Evolutionary conservation across 139 green algal genomes (phyloP).

Genomic region (Auxenochlorella pyrenoidosa): DNA sequence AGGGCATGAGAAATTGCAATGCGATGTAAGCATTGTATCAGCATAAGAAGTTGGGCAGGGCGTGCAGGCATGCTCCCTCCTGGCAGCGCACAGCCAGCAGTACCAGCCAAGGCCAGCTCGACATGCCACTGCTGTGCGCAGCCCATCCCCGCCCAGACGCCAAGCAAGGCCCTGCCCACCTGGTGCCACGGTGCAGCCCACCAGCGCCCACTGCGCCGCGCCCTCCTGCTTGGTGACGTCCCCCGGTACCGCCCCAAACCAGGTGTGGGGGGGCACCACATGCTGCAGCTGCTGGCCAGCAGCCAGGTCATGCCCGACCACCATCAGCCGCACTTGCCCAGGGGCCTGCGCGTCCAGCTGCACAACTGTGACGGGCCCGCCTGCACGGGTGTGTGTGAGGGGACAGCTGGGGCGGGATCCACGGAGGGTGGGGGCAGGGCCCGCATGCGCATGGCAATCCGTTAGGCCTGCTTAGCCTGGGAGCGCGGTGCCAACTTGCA

Average conservation of each 20-base stretch:
- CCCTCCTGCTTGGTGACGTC: not conserved
- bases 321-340: not conserved
- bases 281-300: conserved; percentile 34
- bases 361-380: not conserved
- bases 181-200: conserved; percentile 38
- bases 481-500: not conserved
- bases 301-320: conserved; percentile 4
- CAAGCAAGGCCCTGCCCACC: not conserved
- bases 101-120: too few species aligned
- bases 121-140: not conserved
- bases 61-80: not conserved
- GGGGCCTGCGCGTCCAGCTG: not conserved
- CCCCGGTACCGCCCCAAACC: conserved; percentile 21
- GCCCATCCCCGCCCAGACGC: not conserved
- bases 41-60: too few species aligned
- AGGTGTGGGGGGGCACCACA: conserved; percentile 22
- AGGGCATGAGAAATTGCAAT: too few species aligned
- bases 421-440: too few species aligned
- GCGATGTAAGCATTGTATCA: too few species aligned
- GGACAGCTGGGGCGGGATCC: too few species aligned
- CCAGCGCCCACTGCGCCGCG: conserved; percentile 7
- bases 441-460: too few species aligned
- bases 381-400: not conserved
- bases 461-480: not conserved
- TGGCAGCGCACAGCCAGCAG: not conserved